Conservation (phyloP, 306 rosid species). For the Oxytropis ochrocephala region DNA sequence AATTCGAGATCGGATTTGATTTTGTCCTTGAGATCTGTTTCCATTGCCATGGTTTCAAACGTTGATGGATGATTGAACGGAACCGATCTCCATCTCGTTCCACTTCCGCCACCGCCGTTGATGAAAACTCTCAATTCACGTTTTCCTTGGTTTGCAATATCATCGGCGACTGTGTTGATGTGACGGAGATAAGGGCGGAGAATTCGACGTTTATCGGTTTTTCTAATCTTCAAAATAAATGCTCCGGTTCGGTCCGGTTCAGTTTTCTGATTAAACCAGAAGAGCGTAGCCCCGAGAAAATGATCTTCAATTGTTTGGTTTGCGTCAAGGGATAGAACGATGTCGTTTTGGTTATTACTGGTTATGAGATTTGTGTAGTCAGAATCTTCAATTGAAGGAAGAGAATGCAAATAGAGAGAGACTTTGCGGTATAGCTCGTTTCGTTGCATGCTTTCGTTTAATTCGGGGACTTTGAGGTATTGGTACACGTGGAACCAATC, state of each 20-base stretch:
- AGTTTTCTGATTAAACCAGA: slow-evolving; percentile 39
- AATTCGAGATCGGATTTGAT: slow-evolving; percentile 76
- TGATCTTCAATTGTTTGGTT: slow-evolving; percentile 53
- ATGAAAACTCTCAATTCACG: slow-evolving; percentile 49
- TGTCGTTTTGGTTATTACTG: slow-evolving; percentile 54
- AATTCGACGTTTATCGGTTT: slow-evolving; percentile 65
- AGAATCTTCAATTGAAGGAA: slow-evolving; percentile 66
- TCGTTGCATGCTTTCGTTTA: slow-evolving; percentile 47
- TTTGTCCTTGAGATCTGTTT: slow-evolving; percentile 59
- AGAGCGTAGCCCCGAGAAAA: slow-evolving; percentile 61
- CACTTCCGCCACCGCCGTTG: slow-evolving; percentile 15
- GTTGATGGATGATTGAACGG: slow-evolving; percentile 82
- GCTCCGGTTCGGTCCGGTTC: slow-evolving; percentile 12
- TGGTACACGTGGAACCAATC: slow-evolving; percentile 73
- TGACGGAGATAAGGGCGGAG: slow-evolving; percentile 73
- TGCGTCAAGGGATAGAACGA: slow-evolving; percentile 56
- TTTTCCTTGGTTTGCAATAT: slow-evolving; percentile 35
- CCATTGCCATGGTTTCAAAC: slow-evolving; percentile 81
- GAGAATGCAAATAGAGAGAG: slow-evolving; percentile 60
- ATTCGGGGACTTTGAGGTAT: slow-evolving; percentile 69
- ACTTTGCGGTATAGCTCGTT: slow-evolving; percentile 59
- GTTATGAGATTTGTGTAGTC: slow-evolving; percentile 70
- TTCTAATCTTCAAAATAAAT: slow-evolving; percentile 49
- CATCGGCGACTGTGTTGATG: slow-evolving; percentile 63
- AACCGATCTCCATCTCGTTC: slow-evolving; percentile 53